These are phyloP conservation scores for Fusarium sp. DNA, from an alignment of 2,329 filamentous ascomycete species.

Conservation along the genomic window DNA sequence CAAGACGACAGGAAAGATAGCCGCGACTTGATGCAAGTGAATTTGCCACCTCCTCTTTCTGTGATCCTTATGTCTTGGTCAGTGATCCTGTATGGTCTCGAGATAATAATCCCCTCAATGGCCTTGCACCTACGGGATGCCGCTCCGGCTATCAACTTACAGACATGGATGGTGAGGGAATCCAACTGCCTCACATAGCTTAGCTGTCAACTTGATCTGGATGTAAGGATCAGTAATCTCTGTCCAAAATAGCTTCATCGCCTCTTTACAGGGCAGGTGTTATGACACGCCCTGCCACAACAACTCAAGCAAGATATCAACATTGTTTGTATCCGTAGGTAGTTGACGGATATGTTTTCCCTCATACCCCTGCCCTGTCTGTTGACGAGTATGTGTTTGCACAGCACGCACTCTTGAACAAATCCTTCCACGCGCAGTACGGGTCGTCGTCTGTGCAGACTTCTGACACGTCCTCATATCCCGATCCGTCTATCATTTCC, in stretches of 20 bases:
- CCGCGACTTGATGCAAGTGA: neutral
- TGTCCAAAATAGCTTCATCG: conserved; percentile 17
- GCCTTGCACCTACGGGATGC: neutral
- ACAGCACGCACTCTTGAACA: neutral
- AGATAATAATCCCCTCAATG: neutral
- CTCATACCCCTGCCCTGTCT: neutral
- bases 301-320: neutral
- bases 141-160: neutral
- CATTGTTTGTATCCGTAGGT: no score
- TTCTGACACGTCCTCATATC: conserved; percentile 6
- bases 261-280: neutral
- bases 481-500: conserved; percentile 24
- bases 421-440: neutral
- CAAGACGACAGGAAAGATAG: neutral
- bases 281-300: conserved; percentile 19
- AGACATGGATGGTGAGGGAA: neutral
- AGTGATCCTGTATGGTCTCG: neutral
- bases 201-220: neutral
- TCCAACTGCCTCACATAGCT: neutral
- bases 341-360: neutral
- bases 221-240: neutral
- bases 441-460: neutral
- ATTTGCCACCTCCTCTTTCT: conserved; percentile 30
- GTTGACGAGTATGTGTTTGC: conserved; percentile 1
- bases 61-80: conserved; percentile 15